phyloP scores from a whole-genome alignment of 805 yeast species.

The Nakazawaea wyomingensis region DNA sequence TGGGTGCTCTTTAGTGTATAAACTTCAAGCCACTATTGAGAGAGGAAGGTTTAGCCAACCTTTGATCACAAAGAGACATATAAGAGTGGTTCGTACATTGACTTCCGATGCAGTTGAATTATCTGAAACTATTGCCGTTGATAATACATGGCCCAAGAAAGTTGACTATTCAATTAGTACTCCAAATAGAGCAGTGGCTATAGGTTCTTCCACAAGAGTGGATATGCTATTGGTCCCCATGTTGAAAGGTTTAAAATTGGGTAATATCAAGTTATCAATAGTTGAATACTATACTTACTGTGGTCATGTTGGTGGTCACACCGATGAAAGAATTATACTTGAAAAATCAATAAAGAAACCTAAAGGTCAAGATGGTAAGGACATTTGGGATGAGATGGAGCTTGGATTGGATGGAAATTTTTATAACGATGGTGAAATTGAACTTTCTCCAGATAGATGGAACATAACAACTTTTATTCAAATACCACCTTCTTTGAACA shows the following conservation, averaged over 20 bases:
- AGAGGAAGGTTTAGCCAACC: constrained; percentile 71
- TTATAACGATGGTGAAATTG: constrained; percentile 24
- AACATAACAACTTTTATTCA: constrained; percentile 54
- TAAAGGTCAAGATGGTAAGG: constrained; percentile 36
- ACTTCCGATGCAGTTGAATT: constrained; percentile 84
- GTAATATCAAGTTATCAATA: constrained; percentile 63
- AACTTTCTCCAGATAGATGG: constrained; percentile 61
- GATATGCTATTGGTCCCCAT: constrained; percentile 72
- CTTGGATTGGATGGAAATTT: constrained; percentile 33
- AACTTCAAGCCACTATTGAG: constrained; percentile 75
- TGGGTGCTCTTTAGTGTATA: constrained; percentile 68
- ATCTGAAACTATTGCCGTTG: constrained; percentile 88
- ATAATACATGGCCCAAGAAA: constrained; percentile 92
- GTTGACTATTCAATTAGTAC: constrained; percentile 84
- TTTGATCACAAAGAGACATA: constrained; percentile 59
- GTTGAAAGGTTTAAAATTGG: constrained; percentile 72
- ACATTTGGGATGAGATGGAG: constrained; percentile 32
- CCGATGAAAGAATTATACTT: constrained; percentile 56
- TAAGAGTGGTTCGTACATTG: constrained; percentile 80
- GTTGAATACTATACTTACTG: constrained; percentile 60
- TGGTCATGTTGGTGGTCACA: constrained; percentile 52
- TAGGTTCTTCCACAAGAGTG: constrained; percentile 75
- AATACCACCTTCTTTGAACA: constrained; percentile 68
- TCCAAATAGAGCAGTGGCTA: constrained; percentile 84
- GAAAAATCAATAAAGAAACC: constrained; percentile 42